phyloP scores from a whole-genome alignment of 2,329 filamentous ascomycete genomes.

The Hypoxylon sp. region DNA sequence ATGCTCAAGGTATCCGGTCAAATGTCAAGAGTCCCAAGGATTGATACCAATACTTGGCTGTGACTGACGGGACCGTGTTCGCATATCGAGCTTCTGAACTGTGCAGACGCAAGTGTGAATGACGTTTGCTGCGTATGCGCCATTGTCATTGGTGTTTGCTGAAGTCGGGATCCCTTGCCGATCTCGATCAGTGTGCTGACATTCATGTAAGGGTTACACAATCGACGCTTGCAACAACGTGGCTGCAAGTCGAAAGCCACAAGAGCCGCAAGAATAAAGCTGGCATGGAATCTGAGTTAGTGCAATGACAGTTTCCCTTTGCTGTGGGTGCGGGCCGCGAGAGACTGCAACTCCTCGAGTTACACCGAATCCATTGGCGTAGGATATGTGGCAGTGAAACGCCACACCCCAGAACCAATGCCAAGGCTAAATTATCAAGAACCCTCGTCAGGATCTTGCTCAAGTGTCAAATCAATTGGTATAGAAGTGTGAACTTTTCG shows the following conservation, averaged over 20 bases:
- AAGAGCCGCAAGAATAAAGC: constrained; percentile 12
- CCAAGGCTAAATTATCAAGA: not conserved
- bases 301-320: constrained; percentile 4
- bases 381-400: not conserved
- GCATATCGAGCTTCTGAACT: not conserved
- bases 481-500: not conserved
- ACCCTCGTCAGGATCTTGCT: not conserved
- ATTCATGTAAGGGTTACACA: constrained; percentile 9
- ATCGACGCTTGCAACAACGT: constrained; percentile 5
- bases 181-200: constrained; percentile 11
- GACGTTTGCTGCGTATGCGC: constrained; percentile 4
- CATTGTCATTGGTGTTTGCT: not conserved
- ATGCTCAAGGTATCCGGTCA: not conserved
- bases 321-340: not conserved
- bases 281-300: not conserved
- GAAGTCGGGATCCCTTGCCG: not conserved
- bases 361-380: not conserved
- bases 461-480: too few relatives aligned
- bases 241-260: not conserved
- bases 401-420: not conserved
- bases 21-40: not conserved
- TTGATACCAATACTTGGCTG: not conserved
- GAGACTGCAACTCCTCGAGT: not conserved
- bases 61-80: not conserved
- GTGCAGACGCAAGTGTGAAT: not conserved